Percentiles rank a stretch among this genome's conserved stretches.
These are phyloP conservation scores for Hibiscus mutabilis DNA, from an alignment of 345 rosid species.

Conservation along the genomic window DNA sequence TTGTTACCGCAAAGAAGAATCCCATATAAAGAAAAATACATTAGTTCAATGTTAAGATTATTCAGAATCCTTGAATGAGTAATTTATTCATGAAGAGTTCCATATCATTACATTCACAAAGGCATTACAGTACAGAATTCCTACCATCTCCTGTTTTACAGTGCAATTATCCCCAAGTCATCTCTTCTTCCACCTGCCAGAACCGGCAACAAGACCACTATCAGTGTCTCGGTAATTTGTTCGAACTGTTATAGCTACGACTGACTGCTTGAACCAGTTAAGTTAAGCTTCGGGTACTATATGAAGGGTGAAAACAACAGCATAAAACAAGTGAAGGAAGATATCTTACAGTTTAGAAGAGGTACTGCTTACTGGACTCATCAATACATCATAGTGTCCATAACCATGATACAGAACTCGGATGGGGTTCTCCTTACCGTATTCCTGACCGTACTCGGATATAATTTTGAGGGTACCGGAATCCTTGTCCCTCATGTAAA, in stretches of 20 bases:
- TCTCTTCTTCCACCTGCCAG: constrained; percentile 3
- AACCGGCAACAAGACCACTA: not conserved
- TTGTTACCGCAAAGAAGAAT: too few species aligned
- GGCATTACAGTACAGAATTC: not conserved
- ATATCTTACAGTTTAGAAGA: constrained; percentile 35
- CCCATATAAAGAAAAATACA: too few species aligned
- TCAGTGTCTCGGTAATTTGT: not conserved
- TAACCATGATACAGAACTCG: constrained; percentile 51
- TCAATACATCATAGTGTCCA: constrained; percentile 58
- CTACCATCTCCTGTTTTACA: not conserved
- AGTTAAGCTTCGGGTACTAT: not conserved
- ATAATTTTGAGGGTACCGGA: constrained; percentile 34
- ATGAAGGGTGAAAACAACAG: not conserved
- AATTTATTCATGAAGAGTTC: not conserved
- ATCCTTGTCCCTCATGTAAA: constrained; percentile 42
- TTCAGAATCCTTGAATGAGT: not conserved
- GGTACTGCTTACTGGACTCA: constrained; percentile 12
- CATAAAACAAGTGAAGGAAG: constrained; percentile 3
- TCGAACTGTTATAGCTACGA: not conserved
- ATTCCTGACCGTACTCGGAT: constrained; percentile 62
- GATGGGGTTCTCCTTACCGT: constrained; percentile 45
- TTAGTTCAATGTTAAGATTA: not conserved
- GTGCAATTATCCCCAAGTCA: not conserved
- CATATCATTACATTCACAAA: not conserved
- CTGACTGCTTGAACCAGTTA: not conserved